phyloP scores from a whole-genome alignment of 768 basidiomycete species.

The Amanita polypyramis region DNA sequence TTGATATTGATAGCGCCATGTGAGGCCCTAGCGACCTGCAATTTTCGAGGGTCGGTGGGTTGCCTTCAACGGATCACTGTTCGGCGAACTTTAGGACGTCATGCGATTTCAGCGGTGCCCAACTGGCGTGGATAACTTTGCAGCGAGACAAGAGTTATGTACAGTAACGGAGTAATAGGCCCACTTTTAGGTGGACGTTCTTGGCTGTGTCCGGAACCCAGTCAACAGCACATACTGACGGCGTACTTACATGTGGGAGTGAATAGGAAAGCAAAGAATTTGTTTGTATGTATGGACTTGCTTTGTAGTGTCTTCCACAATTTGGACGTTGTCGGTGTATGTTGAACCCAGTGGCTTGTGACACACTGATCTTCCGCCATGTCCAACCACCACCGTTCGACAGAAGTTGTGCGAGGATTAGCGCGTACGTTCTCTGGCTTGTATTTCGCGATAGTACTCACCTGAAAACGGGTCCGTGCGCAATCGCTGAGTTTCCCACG shows the following conservation, averaged over 20 bases:
- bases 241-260: too few species aligned
- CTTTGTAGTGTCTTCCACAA: slow-evolving; percentile 54
- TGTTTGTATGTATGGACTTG: slow-evolving; percentile 38
- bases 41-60: too few species aligned
- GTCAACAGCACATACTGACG: too few species aligned
- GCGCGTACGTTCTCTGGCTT: neutral
- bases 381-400: slow-evolving; percentile 12
- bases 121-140: too few species aligned
- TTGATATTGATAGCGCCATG: too few species aligned
- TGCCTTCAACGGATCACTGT: too few species aligned
- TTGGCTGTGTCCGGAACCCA: neutral
- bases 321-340: slow-evolving; percentile 62
- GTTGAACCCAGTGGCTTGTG: slow-evolving; percentile 46
- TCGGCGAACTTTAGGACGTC: too few species aligned
- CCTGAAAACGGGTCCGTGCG: slow-evolving; percentile 45
- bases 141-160: too few species aligned
- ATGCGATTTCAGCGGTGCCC: too few species aligned
- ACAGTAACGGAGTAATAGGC: too few species aligned
- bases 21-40: too few species aligned
- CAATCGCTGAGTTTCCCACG: slow-evolving; percentile 43
- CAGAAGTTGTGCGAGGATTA: slow-evolving; percentile 7
- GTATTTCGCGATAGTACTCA: neutral
- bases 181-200: too few species aligned
- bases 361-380: slow-evolving; percentile 33
- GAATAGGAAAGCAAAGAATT: slow-evolving; percentile 10